These are phyloP conservation scores for Cordyceps farinosa DNA, from an alignment of 2,329 filamentous ascomycete genomes.

Conservation along the genomic window DNA sequence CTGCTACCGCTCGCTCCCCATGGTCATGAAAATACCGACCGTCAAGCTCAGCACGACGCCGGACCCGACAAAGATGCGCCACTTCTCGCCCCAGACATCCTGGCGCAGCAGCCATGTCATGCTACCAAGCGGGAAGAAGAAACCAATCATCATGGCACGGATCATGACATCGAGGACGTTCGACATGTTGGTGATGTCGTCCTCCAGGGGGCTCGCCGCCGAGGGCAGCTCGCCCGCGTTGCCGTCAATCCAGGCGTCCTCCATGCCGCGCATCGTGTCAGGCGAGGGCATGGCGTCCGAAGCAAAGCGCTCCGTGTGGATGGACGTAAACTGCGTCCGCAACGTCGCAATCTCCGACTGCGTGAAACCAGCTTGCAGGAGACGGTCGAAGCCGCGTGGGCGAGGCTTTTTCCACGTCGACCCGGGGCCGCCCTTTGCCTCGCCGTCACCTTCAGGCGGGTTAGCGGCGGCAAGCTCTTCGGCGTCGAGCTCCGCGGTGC, in stretches of 20 bases:
- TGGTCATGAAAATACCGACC: constrained; percentile 63
- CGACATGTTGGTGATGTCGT: constrained; percentile 49
- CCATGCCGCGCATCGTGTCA: constrained; percentile 69
- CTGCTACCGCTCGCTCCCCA: constrained; percentile 34
- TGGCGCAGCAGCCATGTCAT: constrained; percentile 81
- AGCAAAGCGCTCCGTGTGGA: constrained; percentile 77
- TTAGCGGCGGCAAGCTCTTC: constrained; percentile 53
- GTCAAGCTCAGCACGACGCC: constrained; percentile 76
- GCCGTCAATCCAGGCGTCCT: constrained; percentile 88
- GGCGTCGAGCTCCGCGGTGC: constrained; percentile 61
- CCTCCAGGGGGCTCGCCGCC: constrained; percentile 37
- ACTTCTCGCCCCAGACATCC: constrained; percentile 78
- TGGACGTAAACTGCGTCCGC: constrained; percentile 81
- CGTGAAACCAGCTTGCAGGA: constrained; percentile 78
- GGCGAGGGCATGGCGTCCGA: constrained; percentile 86
- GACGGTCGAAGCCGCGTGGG: constrained; percentile 77
- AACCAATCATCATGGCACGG: constrained; percentile 84
- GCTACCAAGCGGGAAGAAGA: constrained; percentile 90
- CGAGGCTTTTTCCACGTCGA: constrained; percentile 31
- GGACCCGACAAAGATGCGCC: constrained; percentile 81
- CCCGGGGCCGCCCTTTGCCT: constrained; percentile 38
- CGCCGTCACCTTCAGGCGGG: constrained; percentile 42
- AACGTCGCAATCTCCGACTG: constrained; percentile 78
- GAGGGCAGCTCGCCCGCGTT: constrained; percentile 43
- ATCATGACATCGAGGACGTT: constrained; percentile 76